Evolutionary conservation across 345 rosid genomes (phyloP), one percentile per base, ranked within the genome.

Genomic region (Eucalyptus albens): DNA sequence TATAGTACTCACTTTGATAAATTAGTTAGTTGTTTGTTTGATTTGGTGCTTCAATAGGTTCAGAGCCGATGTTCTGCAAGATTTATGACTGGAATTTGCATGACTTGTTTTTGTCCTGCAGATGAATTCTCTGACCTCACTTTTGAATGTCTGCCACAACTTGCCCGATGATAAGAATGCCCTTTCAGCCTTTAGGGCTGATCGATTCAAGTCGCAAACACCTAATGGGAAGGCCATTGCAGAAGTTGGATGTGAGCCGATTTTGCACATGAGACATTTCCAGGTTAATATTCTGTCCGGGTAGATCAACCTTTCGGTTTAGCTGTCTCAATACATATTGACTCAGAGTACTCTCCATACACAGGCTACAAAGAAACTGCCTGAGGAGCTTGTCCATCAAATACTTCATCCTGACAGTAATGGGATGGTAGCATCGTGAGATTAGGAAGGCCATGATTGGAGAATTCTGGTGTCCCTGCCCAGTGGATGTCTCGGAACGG

Each of bases 221-320:
- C 97, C 93, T 22, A 93, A 90, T 40, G 99, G 99, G 87, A 98
- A 96, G 93, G 94, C 95, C n/a, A 94, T 98, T n/a, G 98, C 99
- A 15, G 99, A 97, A 89, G 96, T 97, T 15, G 99, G 99, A 44
- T 97, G 99, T 88, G 95, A 98, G 93, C 99, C 99, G 9, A 96
- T 98, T 89, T 92, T 98, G 92, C 98, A 98, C 94, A 98, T 98
- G 99, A 94, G 99, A 89, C 95, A 97, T 93, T 98, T 98, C 94
- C 99, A 97, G 96, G 99, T 96, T 33, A 72, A 88, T 86, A 49
- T 89, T 40, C 29, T 50, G 77, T 98, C 94, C 98, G 96, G 96
- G 99, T 96, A 33, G 50, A 89, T 88, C 47, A 37, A 86, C 89
- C 81, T 45, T 45, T 87, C 6, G 6, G 15, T 86, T 86, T 37